Percentiles rank a stretch among this genome's conserved stretches.
Evolutionary conservation across 768 basidiomycete genomes (phyloP).

Genomic region (Tylopilus intermedius): DNA sequence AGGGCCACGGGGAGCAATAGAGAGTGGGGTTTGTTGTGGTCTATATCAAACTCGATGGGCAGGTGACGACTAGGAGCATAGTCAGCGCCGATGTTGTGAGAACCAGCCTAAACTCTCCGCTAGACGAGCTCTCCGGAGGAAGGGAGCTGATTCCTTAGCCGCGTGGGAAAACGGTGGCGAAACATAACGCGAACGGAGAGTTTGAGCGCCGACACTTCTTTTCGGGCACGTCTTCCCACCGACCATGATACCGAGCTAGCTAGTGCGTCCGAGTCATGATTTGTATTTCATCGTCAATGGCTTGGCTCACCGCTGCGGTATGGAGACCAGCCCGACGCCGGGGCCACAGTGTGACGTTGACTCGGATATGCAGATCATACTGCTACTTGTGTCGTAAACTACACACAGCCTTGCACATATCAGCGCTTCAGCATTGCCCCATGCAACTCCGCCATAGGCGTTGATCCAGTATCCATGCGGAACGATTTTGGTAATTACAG

Average conservation of each 20-base stretch:
- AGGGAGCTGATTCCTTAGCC: neutral
- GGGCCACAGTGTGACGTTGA: neutral
- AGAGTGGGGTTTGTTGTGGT: neutral
- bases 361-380: slow-evolving; percentile 1
- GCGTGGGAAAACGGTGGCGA: neutral
- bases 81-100: neutral
- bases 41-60: neutral
- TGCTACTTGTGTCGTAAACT: neutral
- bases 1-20: neutral
- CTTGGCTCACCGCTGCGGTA: too few relatives aligned
- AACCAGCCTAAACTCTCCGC: neutral
- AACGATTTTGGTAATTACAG: neutral
- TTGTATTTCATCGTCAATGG: neutral
- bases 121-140: neutral
- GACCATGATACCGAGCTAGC: too few relatives aligned
- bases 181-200: neutral
- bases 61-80: neutral
- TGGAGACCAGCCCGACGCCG: neutral
- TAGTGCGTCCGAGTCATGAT: neutral
- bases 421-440: neutral
- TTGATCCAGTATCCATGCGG: neutral
- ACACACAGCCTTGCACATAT: slow-evolving; percentile 1
- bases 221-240: neutral
- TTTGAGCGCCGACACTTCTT: neutral
- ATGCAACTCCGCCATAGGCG: neutral